phyloP scores from a whole-genome alignment of 1,139 yeast genomes.

The Wickerhamomyces sp. region DNA sequence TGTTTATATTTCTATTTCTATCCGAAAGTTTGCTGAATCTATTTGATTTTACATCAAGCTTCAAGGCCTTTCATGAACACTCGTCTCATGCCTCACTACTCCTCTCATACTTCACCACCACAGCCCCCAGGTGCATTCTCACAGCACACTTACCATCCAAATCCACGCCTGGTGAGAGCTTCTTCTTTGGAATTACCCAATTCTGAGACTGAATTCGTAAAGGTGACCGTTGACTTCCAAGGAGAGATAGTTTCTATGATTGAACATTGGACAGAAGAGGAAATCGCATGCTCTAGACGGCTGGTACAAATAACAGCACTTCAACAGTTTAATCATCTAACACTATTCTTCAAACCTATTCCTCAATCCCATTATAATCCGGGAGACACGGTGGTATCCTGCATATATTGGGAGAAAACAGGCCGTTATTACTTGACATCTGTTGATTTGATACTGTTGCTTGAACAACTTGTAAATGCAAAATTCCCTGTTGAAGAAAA shows the following conservation, averaged over 20 bases:
- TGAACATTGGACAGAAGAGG: slow-evolving; percentile 33
- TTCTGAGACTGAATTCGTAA: slow-evolving; percentile 7
- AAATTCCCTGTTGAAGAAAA: slow-evolving; percentile 64
- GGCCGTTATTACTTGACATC: slow-evolving; percentile 51
- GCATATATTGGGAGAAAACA: slow-evolving; percentile 54
- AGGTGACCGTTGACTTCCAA: slow-evolving; percentile 16
- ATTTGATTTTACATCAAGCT: no score
- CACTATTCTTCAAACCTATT: slow-evolving; percentile 18
- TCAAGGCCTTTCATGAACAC: no score
- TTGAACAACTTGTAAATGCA: slow-evolving; percentile 49
- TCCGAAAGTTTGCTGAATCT: no score
- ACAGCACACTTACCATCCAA: background rate
- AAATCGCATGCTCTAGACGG: slow-evolving; percentile 29
- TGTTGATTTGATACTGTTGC: slow-evolving; percentile 55
- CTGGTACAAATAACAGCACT: slow-evolving; percentile 33
- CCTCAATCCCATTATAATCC: slow-evolving; percentile 18
- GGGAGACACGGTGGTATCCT: slow-evolving; percentile 37
- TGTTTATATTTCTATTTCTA: no score
- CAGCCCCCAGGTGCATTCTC: background rate
- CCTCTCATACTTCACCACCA: no score
- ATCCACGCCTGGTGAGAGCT: slow-evolving; percentile 3
- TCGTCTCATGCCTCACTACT: no score
- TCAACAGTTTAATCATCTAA: slow-evolving; percentile 19
- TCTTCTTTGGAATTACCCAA: background rate
- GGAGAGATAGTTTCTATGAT: slow-evolving; percentile 27